These are phyloP conservation scores for Cymbopogon citratus DNA, from an alignment of 176 grass and related monocot genomes.

Conservation along the genomic window DNA sequence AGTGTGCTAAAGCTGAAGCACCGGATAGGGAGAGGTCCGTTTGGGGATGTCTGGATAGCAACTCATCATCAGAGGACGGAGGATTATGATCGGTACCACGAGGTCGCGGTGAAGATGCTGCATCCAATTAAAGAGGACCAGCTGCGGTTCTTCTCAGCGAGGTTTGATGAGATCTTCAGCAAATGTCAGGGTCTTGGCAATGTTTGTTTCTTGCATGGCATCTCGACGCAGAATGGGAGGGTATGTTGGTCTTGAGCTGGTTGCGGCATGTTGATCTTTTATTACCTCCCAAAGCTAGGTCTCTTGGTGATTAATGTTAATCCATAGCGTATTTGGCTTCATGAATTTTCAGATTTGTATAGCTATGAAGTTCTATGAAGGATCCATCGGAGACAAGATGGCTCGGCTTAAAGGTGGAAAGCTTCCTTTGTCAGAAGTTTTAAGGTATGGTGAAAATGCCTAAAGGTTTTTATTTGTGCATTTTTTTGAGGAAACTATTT, in stretches of 20 bases:
- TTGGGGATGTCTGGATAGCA: constrained; percentile 93
- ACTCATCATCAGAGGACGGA: constrained; percentile 65
- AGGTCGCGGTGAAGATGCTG: constrained; percentile 94
- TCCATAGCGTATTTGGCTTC: neutral
- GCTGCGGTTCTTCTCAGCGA: constrained; percentile 55
- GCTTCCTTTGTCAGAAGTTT: constrained; percentile 72
- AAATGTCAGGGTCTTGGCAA: constrained; percentile 60
- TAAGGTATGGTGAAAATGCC: constrained; percentile 46
- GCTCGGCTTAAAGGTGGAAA: constrained; percentile 80
- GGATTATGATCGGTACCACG: constrained; percentile 66
- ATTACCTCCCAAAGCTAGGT: neutral
- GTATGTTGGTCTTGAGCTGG: constrained; percentile 36
- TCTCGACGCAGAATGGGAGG: constrained; percentile 77
- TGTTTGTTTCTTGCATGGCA: constrained; percentile 78
- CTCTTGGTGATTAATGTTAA: neutral
- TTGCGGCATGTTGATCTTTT: neutral
- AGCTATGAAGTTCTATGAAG: constrained; percentile 95
- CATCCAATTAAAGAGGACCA: constrained; percentile 88
- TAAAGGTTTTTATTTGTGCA: neutral
- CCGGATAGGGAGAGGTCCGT: constrained; percentile 83
- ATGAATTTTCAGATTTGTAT: constrained; percentile 73
- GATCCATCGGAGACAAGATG: constrained; percentile 91
- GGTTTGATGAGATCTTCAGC: constrained; percentile 78
- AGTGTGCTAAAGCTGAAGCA: constrained; percentile 68
- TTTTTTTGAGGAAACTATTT: too few species aligned